Evolutionary conservation across 2,329 filamentous ascomycete genomes (phyloP).

Genomic region (Byssochlamys sp.): DNA sequence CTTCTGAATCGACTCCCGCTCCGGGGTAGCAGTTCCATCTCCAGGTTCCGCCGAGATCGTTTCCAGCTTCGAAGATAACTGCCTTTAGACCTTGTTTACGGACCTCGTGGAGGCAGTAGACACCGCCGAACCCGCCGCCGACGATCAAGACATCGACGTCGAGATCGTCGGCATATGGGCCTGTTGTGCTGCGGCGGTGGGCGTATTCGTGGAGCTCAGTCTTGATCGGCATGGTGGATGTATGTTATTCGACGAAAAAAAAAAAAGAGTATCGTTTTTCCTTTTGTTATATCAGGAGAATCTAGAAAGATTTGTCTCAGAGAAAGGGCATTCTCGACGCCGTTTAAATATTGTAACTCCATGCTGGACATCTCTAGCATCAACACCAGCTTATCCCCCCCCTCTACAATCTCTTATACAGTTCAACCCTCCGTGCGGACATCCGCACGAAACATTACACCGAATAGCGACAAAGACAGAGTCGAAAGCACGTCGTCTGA

Average conservation of each 20-base stretch:
- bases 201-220: not conserved
- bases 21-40: slow-evolving; percentile 47
- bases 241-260: no score
- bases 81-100: slow-evolving; percentile 41
- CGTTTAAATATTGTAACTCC: not conserved
- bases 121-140: slow-evolving; percentile 16
- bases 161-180: slow-evolving; percentile 12
- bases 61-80: slow-evolving; percentile 45
- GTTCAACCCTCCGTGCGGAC: not conserved
- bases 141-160: slow-evolving; percentile 17
- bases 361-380: not conserved
- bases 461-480: not conserved
- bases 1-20: slow-evolving; percentile 43
- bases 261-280: no score
- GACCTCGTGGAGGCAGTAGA: slow-evolving; percentile 44
- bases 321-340: not conserved
- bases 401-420: not conserved
- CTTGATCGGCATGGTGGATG: not conserved
- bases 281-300: not conserved
- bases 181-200: slow-evolving; percentile 8
- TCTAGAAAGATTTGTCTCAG: not conserved
- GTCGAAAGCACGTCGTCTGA: not conserved
- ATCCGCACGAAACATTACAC: not conserved
- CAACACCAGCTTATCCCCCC: not conserved
- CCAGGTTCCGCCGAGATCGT: slow-evolving; percentile 44